These are phyloP conservation scores for Craterostigma plantagineum DNA, from an alignment of 257 asterid species.

Conservation along the genomic window DNA sequence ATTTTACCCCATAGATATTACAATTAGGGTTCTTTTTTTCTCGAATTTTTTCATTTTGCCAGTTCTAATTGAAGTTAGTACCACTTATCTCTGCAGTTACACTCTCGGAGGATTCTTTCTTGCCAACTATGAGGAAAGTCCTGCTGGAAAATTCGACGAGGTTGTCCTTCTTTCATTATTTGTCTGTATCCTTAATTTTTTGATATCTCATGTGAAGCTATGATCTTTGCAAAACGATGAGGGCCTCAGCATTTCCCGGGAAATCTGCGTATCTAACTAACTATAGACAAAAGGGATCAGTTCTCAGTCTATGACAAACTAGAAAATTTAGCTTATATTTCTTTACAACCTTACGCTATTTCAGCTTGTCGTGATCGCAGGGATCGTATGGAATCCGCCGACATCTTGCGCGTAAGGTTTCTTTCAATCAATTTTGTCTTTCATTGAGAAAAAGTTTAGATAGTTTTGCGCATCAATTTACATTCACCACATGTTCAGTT, in stretches of 20 bases:
- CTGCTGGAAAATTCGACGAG: slow-evolving; percentile 90
- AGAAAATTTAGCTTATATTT: slow-evolving; percentile 10
- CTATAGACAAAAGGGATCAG: no score
- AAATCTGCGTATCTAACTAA: slow-evolving; percentile 15
- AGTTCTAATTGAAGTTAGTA: slow-evolving; percentile 8
- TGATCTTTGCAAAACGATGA: no score
- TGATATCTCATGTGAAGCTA: background rate
- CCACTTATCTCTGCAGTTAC: slow-evolving; percentile 33
- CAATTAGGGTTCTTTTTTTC: slow-evolving; percentile 2
- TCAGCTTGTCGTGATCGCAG: slow-evolving; percentile 96
- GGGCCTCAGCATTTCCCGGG: background rate
- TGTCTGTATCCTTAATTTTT: slow-evolving; percentile 2
- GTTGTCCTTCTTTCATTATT: slow-evolving; percentile 17
- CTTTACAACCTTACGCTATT: slow-evolving; percentile 11
- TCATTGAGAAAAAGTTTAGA: no score
- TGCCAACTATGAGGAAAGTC: slow-evolving; percentile 40
- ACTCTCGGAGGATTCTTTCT: slow-evolving; percentile 97
- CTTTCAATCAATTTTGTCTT: slow-evolving; percentile 6
- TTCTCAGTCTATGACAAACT: no score
- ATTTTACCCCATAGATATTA: background rate
- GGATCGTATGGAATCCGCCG: slow-evolving; percentile 97
- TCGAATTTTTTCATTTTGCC: slow-evolving; percentile 1
- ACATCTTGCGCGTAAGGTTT: slow-evolving; percentile 95
- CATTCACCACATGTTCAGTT: background rate
- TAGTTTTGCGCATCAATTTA: no score